Conservation (phyloP, 2,329 filamentous ascomycete genomes). For the Amauroascus niger region DNA sequence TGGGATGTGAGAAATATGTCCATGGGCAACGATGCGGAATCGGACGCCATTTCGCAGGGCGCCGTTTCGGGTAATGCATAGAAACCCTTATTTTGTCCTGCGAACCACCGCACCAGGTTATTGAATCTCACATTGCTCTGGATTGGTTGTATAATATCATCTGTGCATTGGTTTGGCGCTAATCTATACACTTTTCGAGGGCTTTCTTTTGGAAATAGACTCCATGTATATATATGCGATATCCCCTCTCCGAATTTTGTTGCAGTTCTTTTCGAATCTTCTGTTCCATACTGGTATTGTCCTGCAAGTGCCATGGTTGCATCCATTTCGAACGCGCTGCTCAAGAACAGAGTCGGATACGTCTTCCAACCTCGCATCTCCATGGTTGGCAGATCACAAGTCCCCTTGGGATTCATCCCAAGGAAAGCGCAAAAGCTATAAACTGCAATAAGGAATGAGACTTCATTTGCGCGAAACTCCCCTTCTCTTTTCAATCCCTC, state of each 20-base stretch:
- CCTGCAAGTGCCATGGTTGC: neutral
- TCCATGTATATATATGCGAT: slow-evolving; percentile 18
- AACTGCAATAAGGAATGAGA: neutral
- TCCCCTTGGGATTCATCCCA: slow-evolving; percentile 23
- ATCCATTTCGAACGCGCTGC: slow-evolving; percentile 34
- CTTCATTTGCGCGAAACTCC: neutral
- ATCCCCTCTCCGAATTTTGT: slow-evolving; percentile 14
- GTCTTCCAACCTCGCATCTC: slow-evolving; percentile 38
- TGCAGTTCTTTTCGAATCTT: neutral
- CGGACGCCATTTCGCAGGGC: neutral
- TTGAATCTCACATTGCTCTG: no score
- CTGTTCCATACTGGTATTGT: neutral
- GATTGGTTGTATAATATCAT: slow-evolving; percentile 4
- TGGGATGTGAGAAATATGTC: slow-evolving; percentile 71
- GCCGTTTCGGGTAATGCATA: slow-evolving; percentile 1
- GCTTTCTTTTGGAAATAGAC: slow-evolving; percentile 16
- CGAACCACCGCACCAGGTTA: no score
- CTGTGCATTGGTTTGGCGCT: slow-evolving; percentile 3
- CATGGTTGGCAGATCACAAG: slow-evolving; percentile 46
- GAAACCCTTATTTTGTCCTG: no score
- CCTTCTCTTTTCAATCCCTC: neutral
- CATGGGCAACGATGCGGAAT: slow-evolving; percentile 34
- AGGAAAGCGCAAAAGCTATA: slow-evolving; percentile 43
- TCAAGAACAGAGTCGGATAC: slow-evolving; percentile 42
- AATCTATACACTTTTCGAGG: slow-evolving; percentile 13